Percentiles rank a stretch among this genome's conserved stretches.
These are phyloP conservation scores for Didymella arachidicola DNA, from an alignment of 2,329 filamentous ascomycete species.

Conservation along the genomic window DNA sequence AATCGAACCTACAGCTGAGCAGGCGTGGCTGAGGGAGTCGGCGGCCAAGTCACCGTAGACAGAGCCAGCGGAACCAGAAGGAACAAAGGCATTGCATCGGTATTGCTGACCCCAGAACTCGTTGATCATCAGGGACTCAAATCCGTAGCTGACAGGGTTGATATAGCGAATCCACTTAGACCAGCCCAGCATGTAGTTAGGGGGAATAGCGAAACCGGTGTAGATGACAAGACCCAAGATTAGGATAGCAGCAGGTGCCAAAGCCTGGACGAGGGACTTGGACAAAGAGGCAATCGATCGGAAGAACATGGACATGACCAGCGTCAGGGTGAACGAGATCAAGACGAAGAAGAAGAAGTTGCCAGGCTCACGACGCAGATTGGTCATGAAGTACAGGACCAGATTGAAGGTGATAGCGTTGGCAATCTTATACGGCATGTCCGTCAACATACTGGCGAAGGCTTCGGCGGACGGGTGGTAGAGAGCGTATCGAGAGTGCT, in stretches of 20 bases:
- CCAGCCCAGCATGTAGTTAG: conserved; percentile 76
- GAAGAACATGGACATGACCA: conserved; percentile 89
- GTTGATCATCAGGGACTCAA: conserved; percentile 82
- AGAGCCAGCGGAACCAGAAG: conserved; percentile 45
- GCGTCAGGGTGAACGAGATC: conserved; percentile 73
- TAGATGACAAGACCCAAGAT: conserved; percentile 72
- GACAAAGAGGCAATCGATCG: conserved; percentile 80
- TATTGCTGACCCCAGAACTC: conserved; percentile 76
- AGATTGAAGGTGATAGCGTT: conserved; percentile 81
- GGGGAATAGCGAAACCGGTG: conserved; percentile 70
- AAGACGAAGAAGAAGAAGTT: conserved; percentile 88
- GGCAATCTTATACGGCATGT: conserved; percentile 82
- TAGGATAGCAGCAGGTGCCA: conserved; percentile 64
- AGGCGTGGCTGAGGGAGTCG: conserved; percentile 43
- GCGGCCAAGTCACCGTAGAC: conserved; percentile 49
- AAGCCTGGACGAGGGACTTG: conserved; percentile 67
- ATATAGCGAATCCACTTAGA: conserved; percentile 84
- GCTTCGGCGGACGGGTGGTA: conserved; percentile 92
- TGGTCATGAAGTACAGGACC: conserved; percentile 85
- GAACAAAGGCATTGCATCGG: conserved; percentile 56
- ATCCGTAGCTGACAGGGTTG: conserved; percentile 80
- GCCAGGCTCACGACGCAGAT: conserved; percentile 75
- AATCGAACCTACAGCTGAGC: conserved; percentile 53
- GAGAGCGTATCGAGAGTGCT: conserved; percentile 83
- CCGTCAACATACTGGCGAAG: conserved; percentile 83